Base-by-base conservation (phyloP, 345 rosid species). In the Arabis hirsuta region DNA sequence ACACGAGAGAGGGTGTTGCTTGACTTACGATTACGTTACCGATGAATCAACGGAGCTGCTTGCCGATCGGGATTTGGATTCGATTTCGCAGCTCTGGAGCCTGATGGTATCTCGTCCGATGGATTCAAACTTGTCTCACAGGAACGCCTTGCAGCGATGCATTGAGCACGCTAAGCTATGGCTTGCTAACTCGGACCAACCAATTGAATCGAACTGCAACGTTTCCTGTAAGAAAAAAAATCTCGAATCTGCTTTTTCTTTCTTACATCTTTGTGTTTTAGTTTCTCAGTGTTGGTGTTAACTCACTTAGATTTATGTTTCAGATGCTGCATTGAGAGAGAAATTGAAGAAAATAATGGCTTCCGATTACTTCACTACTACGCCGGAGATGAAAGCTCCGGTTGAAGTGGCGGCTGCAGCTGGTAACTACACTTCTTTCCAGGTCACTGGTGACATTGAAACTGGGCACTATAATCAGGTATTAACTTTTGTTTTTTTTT, bases 41-140 rank as follows among this genome's bases (percentile, higher is more conserved):
- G 99, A 96, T 45, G 98, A 96, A n/a, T 90, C 86, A 12, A 86
- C 93, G 63, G 98, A 90, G 86, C 83, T 85, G 70, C 90, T 95
- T 5, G 81, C 89, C 11, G 99, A 95, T 79, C 64, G 67, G 36
- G 99, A 95, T 77, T 81, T 95, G 86, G 97, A 90, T 79, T 46
- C 76, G 77, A 84, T 95, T 60, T 90, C 99, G 4, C 57, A 39
- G 63, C 78, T 95, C 9, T 69, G 97, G 63, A 82, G 84, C 4
- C 24, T 88, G 56, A 55, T 95, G 83, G 60, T 83, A 22, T 90
- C 99, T 22, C 89, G 99, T n/a, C 96, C 98, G 0, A 83, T 69
- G 12, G 87, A 88, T 76, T 85, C 99, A 11, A 77, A 83, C 53
- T 82, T 86, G 55, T 85, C 98, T 64, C 99, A 95, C 55, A 86